Evolutionary conservation across 345 rosid species (phyloP).

Genomic region (Gossypium raimondii): DNA sequence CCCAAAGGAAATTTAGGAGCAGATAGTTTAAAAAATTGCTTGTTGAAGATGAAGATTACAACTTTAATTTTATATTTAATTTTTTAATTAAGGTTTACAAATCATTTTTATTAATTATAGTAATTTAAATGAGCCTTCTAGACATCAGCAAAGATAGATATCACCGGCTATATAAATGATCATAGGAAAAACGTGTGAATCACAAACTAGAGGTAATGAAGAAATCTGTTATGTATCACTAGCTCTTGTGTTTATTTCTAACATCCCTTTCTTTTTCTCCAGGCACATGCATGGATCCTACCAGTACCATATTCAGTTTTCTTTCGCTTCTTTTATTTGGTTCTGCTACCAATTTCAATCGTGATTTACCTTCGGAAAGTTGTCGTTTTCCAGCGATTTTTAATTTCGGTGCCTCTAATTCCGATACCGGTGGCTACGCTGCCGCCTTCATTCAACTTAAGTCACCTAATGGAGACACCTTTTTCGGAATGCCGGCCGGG

Average conservation of each 20-base stretch:
- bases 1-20: too few relatives aligned
- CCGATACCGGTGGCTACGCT: conserved; percentile 47
- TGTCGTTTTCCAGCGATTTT: conserved; percentile 47
- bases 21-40: too few relatives aligned
- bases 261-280: neutral
- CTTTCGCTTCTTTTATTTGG: neutral
- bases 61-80: too few relatives aligned
- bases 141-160: too few relatives aligned
- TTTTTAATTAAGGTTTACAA: too few relatives aligned
- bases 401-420: conserved; percentile 58
- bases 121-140: too few relatives aligned
- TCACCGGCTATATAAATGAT: too few relatives aligned
- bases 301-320: neutral
- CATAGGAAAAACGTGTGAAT: too few relatives aligned
- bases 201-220: too few relatives aligned
- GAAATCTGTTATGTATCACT: neutral
- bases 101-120: too few relatives aligned
- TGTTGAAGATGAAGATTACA: too few relatives aligned
- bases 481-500: conserved; percentile 38
- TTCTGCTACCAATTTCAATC: neutral
- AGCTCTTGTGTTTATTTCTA: neutral
- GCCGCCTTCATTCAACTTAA: conserved; percentile 34
- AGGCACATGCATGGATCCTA: neutral
- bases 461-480: conserved; percentile 38
- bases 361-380: neutral